Evolutionary conservation across 177 flowering plant genomes (phyloP), one percentile per base, ranked within the genome.

Genomic region (Vitis hybrid): DNA sequence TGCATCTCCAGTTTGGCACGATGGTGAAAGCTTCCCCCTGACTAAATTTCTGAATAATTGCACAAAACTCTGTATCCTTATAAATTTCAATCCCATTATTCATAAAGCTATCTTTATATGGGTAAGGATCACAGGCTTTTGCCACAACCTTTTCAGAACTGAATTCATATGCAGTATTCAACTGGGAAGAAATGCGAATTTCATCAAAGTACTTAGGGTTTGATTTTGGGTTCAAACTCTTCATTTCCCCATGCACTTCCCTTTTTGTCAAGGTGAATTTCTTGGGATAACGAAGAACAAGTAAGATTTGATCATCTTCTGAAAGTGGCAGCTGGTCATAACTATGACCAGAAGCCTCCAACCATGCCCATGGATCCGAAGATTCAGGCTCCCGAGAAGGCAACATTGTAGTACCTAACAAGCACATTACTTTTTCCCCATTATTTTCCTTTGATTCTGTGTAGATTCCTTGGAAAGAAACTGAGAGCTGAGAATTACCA

Each of bases 1-100:
- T 86, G 84, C 97, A 93, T 65, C 72, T 90, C 98, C 97, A 91
- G 81, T 91, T 90, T 22, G 98, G 91, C 49, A 85, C 85, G 55
- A 91, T 58, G 1, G 73, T 79, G 53, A 89, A 78, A 29, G 84
- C 83, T 55, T 81, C 83, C 9, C 67, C 78, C 55, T 67, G 62
- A 16, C 86, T 72, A 63, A 84, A 78, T 57, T 82, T 79, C 69
- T 76, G 66, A 33, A 91, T 75, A 64, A 86, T 73, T 64, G 53
- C 68, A 77, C 97, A 93, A 65, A 89, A 86, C 5, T 78, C 70
- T 26, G 55, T 33, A 5, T 92, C 92, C 75, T 78, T 87, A 62
- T 89, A 92, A 19, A 82, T 51, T 55, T 85, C 87, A 51, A 83
- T 72, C 19, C 67, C 81, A 16, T 55, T 62, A 53, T 75, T 63